These are phyloP conservation scores for Xylariomycetidae sp. DNA, from an alignment of 2,329 filamentous ascomycete genomes.

Conservation along the genomic window DNA sequence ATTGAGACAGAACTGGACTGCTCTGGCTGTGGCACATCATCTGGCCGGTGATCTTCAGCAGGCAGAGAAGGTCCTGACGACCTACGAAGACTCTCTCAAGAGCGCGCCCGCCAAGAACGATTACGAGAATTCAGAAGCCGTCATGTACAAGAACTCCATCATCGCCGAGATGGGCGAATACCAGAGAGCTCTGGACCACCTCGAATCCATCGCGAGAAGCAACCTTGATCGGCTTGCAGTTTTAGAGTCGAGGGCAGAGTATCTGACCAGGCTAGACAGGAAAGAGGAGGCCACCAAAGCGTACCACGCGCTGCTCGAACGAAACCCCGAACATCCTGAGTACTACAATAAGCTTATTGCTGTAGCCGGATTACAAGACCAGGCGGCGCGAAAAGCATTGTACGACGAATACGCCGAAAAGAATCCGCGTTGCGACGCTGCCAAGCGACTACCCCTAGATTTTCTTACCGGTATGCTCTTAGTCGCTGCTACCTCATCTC, in stretches of 20 bases:
- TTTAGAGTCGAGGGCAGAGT: slow-evolving; percentile 80
- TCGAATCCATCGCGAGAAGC: slow-evolving; percentile 71
- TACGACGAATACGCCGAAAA: slow-evolving; percentile 80
- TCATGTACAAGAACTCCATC: slow-evolving; percentile 91
- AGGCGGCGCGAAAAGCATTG: slow-evolving; percentile 63
- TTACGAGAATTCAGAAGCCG: slow-evolving; percentile 88
- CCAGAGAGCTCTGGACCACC: slow-evolving; percentile 78
- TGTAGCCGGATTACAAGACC: slow-evolving; percentile 62
- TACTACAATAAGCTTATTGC: slow-evolving; percentile 80
- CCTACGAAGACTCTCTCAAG: slow-evolving; percentile 92
- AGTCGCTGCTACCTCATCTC: neutral
- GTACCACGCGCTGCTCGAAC: slow-evolving; percentile 74
- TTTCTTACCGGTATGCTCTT: slow-evolving; percentile 66
- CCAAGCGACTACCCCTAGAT: slow-evolving; percentile 80
- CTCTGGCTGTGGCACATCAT: slow-evolving; percentile 90
- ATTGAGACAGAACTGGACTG: slow-evolving; percentile 92
- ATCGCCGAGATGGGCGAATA: slow-evolving; percentile 87
- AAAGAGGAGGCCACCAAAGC: slow-evolving; percentile 78
- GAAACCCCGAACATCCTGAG: slow-evolving; percentile 80
- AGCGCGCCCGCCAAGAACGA: slow-evolving; percentile 70
- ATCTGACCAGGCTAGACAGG: slow-evolving; percentile 70
- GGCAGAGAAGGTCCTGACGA: slow-evolving; percentile 86
- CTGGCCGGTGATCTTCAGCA: slow-evolving; percentile 78
- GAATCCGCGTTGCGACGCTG: slow-evolving; percentile 77
- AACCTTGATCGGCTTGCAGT: slow-evolving; percentile 81